Conservation (phyloP, 2,329 filamentous ascomycete species). For the Aspergillus caelatus region DNA sequence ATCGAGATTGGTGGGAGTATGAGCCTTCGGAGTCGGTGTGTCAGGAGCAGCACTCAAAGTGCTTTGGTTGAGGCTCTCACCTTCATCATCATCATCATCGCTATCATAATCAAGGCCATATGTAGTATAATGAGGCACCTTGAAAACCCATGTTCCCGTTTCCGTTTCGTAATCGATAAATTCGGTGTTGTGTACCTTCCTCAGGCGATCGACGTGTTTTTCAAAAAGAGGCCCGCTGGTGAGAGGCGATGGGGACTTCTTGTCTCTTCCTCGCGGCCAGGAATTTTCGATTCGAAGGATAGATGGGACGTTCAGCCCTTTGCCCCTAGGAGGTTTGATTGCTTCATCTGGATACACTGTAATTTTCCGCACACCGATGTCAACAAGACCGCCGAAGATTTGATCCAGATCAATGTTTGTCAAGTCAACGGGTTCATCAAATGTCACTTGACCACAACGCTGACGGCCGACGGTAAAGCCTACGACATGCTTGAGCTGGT, state of each 20-base stretch:
- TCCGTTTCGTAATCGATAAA: conserved; percentile 79
- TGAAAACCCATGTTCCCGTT: conserved; percentile 87
- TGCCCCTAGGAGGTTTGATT: conserved; percentile 81
- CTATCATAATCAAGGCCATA: conserved; percentile 87
- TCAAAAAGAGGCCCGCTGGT: conserved; percentile 68
- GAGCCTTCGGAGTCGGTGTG: conserved; percentile 48
- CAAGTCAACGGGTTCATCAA: conserved; percentile 81
- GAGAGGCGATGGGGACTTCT: conserved; percentile 57
- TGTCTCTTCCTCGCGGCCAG: conserved; percentile 75
- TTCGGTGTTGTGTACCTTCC: conserved; percentile 75
- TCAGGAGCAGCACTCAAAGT: conserved; percentile 55
- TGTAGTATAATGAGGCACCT: conserved; percentile 94
- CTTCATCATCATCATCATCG: conserved; percentile 65
- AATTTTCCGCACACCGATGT: conserved; percentile 74
- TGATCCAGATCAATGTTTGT: conserved; percentile 76
- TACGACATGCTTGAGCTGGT: conserved; percentile 73
- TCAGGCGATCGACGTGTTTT: conserved; percentile 80
- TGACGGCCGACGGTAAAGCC: conserved; percentile 81
- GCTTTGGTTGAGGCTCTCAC: conserved; percentile 55
- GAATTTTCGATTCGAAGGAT: conserved; percentile 88
- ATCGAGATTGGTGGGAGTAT: conserved; percentile 29
- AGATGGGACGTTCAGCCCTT: conserved; percentile 89
- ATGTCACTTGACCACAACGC: conserved; percentile 78
- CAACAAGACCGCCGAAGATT: conserved; percentile 76
- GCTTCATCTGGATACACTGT: conserved; percentile 80